Base-by-base conservation (phyloP, 805 yeast genomes). In the Ogataea trehaloabstinens region DNA sequence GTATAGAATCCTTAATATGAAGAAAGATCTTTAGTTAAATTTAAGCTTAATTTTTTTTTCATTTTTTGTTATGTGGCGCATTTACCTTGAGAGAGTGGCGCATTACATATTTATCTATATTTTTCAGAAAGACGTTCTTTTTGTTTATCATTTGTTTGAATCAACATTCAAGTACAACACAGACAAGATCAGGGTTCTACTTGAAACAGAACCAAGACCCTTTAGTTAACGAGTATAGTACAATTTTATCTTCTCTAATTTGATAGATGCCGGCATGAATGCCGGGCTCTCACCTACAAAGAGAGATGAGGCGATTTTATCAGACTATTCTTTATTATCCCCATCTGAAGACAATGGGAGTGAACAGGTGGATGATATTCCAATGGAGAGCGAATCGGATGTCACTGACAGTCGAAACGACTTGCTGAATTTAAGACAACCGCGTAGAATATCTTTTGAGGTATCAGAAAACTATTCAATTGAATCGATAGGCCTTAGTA, bases 321-420 rank as follows among this genome's bases (percentile, higher is more conserved):
- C 48, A 19, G 51, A 47, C 25, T 34, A 45, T 35, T 34, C 51
- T 33, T 40, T 44, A 10, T 32, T 43, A 8, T 44, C 45, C 4
- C 48, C 51, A 5, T 31, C 39, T 6, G 39, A 25, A 4, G 40
- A 41, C 19, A 24, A 32, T 19, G 43, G 30, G 7, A 19, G 19
- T 6, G 48, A 42, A 13, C 28, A 32, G 10, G 35, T 28, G 13
- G 40, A 34, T 6, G 35, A 18, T 4, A 15, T 15, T 27, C 17
- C 30, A 7, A 11, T 27, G 13, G 8, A 27, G 8, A 27, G 30
- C 30, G 30, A 27, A 12, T 27, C 30, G 44, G 40, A 38, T 12
- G 29, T 25, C n/a, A 29, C 40, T 10, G 37, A 47, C 17, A 35
- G 45, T 4, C 48, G 42, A 11, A 25, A 37, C 24, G 30, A 34